phyloP scores from a whole-genome alignment of 2,329 filamentous ascomycete species.

The Colletotrichum sp. region DNA sequence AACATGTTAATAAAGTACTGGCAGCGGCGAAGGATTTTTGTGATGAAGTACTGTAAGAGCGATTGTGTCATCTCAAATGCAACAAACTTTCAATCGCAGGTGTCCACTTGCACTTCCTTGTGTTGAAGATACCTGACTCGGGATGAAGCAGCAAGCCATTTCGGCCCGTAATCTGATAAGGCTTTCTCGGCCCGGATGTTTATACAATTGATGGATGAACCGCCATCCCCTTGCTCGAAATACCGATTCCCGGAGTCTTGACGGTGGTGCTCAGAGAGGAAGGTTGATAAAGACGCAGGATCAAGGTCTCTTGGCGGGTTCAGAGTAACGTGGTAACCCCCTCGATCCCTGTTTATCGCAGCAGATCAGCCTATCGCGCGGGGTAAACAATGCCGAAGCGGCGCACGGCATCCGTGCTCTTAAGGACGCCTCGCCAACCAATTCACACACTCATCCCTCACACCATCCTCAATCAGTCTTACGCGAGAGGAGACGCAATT shows the following conservation, averaged over 20 bases:
- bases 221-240: not conserved
- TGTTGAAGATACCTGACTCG: not conserved
- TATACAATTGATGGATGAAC: accelerated
- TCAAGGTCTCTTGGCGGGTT: not conserved
- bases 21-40: not conserved
- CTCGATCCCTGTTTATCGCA: slow-evolving; percentile 10
- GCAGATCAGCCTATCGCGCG: slow-evolving; percentile 12
- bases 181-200: not conserved
- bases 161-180: not conserved
- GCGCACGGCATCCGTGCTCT: not conserved
- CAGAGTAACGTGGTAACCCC: slow-evolving; percentile 2
- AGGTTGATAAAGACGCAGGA: slow-evolving; percentile 18
- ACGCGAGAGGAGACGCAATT: not conserved
- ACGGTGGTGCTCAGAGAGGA: slow-evolving; percentile 14
- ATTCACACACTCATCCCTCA: not conserved
- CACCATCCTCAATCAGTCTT: not conserved
- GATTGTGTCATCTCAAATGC: not conserved
- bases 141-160: not conserved
- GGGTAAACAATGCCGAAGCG: slow-evolving; percentile 10
- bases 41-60: not conserved
- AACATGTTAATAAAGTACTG: not conserved
- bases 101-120: not conserved
- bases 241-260: not conserved
- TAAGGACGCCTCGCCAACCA: not conserved
- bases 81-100: not conserved